Base-by-base conservation (phyloP, 805 yeast species). In the Dipodascus albidus region DNA sequence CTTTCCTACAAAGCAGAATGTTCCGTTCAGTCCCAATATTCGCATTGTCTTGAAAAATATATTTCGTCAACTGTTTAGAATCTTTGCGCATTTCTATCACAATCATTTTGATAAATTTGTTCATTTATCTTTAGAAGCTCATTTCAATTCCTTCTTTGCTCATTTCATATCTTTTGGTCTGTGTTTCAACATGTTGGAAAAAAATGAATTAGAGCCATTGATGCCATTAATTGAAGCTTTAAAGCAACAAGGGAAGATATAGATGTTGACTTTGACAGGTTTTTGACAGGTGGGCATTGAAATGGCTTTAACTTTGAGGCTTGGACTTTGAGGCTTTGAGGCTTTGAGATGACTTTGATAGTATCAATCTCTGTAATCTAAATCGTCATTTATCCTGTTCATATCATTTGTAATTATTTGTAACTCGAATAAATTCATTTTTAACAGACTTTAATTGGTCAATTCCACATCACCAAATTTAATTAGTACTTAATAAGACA, bases 131-230 rank as follows among this genome's bases (percentile, higher is more conserved):
- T 69, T 93, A 55, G 99, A 93, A 66, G 96, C 98, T 0, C 98
- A 93, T 67, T 93, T 96, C 96, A 93, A 93, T 68, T 90, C 98
- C 2, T 87, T 90, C 61, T 93, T 95, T 70, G 93, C 96, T 15
- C 99, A 93, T 66, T 93, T 86, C 63, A 78, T 91, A 48, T 84
- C 96, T 52, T 87, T 93, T 64, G 79, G 85, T 14, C 83, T 84
- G 55, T 96, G 89, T 59, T 93, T 87, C 67, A 83, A 80, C 52
- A 76, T 93, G 58, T 74, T 93, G 35, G 98, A 89, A 55, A 73
- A 81, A 52, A 74, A 75, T 53, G 99, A 93, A 58, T 70, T 89
- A 67, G 85, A 75, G 53, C 98, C 99, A 0, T 70, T 93, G 57
- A 68, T 74, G 48, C 82, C 85, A 3, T 72, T 93, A 67, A 86